phyloP scores from a whole-genome alignment of 192 early-diverging fungal species.

The Coemansia sp. region DNA sequence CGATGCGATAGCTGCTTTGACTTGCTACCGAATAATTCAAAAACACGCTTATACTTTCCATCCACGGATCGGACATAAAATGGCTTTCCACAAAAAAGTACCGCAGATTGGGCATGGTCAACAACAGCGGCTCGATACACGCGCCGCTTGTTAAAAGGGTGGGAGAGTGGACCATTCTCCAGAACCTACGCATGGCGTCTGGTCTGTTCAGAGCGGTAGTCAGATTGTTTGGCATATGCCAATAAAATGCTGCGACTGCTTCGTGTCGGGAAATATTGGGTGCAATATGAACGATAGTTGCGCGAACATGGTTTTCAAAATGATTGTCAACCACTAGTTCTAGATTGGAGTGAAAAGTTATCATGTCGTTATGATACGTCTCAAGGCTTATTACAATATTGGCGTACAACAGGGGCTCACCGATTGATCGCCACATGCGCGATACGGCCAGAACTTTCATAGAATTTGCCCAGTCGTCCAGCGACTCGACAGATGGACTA shows the following conservation, averaged over 20 bases:
- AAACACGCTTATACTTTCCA: background rate
- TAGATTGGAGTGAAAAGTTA: background rate
- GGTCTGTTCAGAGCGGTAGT: background rate
- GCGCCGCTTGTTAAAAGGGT: background rate
- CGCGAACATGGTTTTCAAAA: background rate
- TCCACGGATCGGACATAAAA: background rate
- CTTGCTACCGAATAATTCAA: background rate
- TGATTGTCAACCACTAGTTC: background rate
- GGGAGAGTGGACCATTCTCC: background rate
- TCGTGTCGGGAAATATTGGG: background rate
- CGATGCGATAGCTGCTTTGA: background rate
- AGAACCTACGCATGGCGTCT: background rate
- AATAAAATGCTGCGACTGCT: background rate
- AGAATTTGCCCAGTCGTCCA: background rate
- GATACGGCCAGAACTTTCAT: background rate
- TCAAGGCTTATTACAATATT: background rate
- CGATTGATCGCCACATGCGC: background rate
- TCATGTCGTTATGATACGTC: background rate
- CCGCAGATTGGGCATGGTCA: background rate
- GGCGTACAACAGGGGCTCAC: background rate
- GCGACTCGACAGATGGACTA: background rate
- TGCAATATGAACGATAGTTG: background rate
- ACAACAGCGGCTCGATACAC: background rate
- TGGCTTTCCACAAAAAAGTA: background rate
- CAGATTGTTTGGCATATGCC: background rate